phyloP scores from a whole-genome alignment of 1,139 yeast species.

The Taphrina betulina region DNA sequence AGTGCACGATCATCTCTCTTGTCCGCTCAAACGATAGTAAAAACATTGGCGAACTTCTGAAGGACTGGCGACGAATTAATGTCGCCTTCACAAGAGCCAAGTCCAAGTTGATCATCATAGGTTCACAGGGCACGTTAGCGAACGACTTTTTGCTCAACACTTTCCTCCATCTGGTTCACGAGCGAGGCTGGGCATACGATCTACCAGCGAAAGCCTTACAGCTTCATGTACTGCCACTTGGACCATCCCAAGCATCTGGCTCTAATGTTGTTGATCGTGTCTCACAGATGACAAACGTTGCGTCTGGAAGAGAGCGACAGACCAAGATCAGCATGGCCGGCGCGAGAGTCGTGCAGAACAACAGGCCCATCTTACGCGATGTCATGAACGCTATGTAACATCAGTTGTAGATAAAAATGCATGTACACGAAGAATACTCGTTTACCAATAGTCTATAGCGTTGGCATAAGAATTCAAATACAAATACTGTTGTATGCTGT shows the following conservation, averaged over 20 bases:
- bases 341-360: slow-evolving; percentile 1
- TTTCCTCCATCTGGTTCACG: slow-evolving; percentile 61
- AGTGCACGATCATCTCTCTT: slow-evolving; percentile 79
- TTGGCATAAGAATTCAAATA: no score
- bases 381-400: slow-evolving; percentile 20
- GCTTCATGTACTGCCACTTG: background rate
- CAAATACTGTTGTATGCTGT: no score
- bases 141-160: slow-evolving; percentile 57
- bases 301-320: background rate
- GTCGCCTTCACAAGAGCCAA: slow-evolving; percentile 93
- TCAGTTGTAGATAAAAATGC: no score
- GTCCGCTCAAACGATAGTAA: slow-evolving; percentile 75
- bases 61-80: slow-evolving; percentile 88
- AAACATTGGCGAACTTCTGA: slow-evolving; percentile 63
- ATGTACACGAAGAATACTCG: no score
- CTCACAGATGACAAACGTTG: background rate
- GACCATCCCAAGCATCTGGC: background rate
- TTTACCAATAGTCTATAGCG: no score
- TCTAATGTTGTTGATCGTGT: background rate
- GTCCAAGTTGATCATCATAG: slow-evolving; percentile 76
- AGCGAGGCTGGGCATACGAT: slow-evolving; percentile 63
- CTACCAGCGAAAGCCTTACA: slow-evolving; percentile 46
- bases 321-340: slow-evolving; percentile 21
- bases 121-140: slow-evolving; percentile 66
- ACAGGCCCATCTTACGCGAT: slow-evolving; percentile 25